These are phyloP conservation scores for Hansenula sp. DNA, from an alignment of 1,139 yeast species.

Conservation along the genomic window DNA sequence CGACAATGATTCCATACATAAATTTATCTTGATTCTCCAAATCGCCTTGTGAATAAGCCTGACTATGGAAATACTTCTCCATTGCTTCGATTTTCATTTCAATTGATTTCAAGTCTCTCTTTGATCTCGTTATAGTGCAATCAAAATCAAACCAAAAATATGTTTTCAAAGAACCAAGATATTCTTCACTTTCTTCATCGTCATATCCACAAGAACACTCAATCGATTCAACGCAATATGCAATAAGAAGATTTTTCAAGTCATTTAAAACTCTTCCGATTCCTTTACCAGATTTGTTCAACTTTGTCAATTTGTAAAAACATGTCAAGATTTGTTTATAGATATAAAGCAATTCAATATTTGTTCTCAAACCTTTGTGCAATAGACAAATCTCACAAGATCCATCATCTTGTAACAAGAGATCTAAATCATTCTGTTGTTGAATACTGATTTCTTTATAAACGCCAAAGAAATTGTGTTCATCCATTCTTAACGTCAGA, in stretches of 20 bases:
- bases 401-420: no score
- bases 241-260: neutral
- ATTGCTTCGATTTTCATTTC: no score
- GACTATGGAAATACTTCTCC: no score
- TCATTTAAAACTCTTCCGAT: neutral
- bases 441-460: no score
- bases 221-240: neutral
- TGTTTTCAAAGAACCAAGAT: neutral
- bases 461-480: neutral
- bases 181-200: neutral
- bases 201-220: neutral
- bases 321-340: constrained; percentile 1
- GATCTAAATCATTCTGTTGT: no score
- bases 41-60: no score
- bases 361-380: neutral
- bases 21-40: neutral
- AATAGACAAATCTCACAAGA: no score
- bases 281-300: neutral
- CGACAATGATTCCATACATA: neutral
- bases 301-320: neutral
- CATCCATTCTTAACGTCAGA: neutral
- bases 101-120: no score
- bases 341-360: neutral
- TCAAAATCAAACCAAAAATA: constrained; percentile 1
- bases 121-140: no score